A percentile compares a stretch with the other conserved stretches of the same genome.
Evolutionary conservation across 441 rosid genomes (phyloP).

Genomic region (Pelargonium fulgidum): DNA sequence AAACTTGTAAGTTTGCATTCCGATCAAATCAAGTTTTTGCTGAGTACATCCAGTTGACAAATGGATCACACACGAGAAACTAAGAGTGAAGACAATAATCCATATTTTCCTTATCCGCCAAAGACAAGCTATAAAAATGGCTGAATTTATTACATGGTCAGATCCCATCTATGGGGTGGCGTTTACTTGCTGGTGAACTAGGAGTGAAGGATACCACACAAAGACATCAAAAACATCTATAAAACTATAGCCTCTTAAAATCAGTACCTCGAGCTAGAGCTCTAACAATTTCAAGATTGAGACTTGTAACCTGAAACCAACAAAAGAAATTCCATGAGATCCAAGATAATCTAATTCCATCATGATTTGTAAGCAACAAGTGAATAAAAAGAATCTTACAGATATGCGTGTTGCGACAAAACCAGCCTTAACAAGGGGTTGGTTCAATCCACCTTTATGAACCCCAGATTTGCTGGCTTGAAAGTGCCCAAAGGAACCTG

Average conservation of each 20-base stretch:
- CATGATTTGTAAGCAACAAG: not conserved
- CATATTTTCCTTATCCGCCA: too few relatives aligned
- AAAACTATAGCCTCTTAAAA: slow-evolving; percentile 11
- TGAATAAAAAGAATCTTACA: slow-evolving; percentile 31
- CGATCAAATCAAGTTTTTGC: not conserved
- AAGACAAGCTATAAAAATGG: too few relatives aligned
- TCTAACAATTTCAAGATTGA: slow-evolving; percentile 87
- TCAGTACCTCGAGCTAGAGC: slow-evolving; percentile 78
- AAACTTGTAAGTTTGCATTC: not conserved
- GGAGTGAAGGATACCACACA: not conserved
- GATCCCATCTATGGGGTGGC: not conserved
- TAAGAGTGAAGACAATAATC: not conserved
- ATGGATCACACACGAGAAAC: not conserved
- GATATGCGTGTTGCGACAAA: slow-evolving; percentile 91
- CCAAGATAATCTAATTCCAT: not conserved
- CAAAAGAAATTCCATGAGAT: not conserved
- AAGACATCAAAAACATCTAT: not conserved
- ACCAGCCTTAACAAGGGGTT: slow-evolving; percentile 75
- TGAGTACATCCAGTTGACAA: not conserved
- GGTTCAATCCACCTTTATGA: slow-evolving; percentile 80
- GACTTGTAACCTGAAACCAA: slow-evolving; percentile 58
- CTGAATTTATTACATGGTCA: too few relatives aligned
- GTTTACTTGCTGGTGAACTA: not conserved
- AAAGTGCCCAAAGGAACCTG: slow-evolving; percentile 96
- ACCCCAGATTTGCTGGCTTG: slow-evolving; percentile 95